Percentiles rank a stretch among this genome's conserved stretches.
Conservation (phyloP, 1,284 basidiomycete species). For the Cutaneotrichosporon curvatum region DNA sequence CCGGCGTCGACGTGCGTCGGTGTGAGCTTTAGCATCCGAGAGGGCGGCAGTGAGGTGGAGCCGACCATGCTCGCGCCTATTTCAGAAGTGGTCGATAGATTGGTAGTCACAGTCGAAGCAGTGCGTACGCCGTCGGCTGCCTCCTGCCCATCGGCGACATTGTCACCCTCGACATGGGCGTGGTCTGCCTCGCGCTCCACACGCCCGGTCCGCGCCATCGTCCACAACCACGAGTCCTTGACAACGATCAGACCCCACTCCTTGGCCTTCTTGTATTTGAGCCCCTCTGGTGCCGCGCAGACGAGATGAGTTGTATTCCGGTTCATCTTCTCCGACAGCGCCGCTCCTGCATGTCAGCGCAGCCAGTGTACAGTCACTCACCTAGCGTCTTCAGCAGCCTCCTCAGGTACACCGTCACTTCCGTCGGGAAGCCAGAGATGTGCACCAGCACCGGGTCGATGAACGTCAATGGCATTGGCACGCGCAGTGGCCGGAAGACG, state of each 20-base stretch:
- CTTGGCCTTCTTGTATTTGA: slow-evolving; percentile 32
- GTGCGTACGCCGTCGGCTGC: too few species aligned
- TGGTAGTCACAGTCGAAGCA: too few species aligned
- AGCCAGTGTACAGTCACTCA: slow-evolving; percentile 10
- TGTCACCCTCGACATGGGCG: slow-evolving; percentile 5
- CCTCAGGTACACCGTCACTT: slow-evolving; percentile 29
- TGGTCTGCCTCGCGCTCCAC: slow-evolving; percentile 22
- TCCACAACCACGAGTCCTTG: slow-evolving; percentile 33
- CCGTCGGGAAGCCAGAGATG: slow-evolving; percentile 34
- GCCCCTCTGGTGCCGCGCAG: slow-evolving; percentile 19
- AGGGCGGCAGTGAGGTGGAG: slow-evolving; percentile 1
- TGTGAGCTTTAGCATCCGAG: slow-evolving; percentile 21
- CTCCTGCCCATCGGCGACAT: neutral
- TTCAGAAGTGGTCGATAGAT: too few species aligned
- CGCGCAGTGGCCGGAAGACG: slow-evolving; percentile 35
- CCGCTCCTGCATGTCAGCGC: slow-evolving; percentile 17
- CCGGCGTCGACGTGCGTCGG: slow-evolving; percentile 34
- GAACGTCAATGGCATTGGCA: slow-evolving; percentile 31
- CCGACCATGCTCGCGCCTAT: neutral
- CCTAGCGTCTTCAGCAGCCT: slow-evolving; percentile 35
- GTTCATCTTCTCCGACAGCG: slow-evolving; percentile 29
- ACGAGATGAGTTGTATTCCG: slow-evolving; percentile 36
- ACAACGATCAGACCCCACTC: slow-evolving; percentile 38
- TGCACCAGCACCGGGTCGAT: slow-evolving; percentile 22
- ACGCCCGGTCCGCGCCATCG: slow-evolving; percentile 28